Conservation (phyloP, 371 early-diverging fungal genomes). For the Lichtheimia ornata region DNA sequence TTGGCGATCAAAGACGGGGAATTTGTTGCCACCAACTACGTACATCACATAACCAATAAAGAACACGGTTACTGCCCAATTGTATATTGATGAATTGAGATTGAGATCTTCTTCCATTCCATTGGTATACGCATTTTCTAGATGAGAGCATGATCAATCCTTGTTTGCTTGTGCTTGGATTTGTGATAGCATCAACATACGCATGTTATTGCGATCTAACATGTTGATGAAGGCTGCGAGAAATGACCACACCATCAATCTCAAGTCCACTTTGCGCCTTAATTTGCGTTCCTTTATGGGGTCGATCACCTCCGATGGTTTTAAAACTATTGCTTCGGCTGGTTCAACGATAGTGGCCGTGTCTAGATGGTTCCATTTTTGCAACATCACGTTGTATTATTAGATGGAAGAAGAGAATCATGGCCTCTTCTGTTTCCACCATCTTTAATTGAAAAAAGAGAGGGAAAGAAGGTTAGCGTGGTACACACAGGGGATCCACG, state of each 20-base stretch:
- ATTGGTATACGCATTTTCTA: slow-evolving; percentile 51
- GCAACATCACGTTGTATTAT: too few relatives aligned
- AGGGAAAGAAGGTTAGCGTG: too few relatives aligned
- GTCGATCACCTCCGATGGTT: background rate
- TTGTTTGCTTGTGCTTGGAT: too few relatives aligned
- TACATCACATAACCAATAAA: slow-evolving; percentile 75
- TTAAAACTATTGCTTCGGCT: background rate
- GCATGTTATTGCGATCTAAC: slow-evolving; percentile 79
- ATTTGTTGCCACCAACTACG: slow-evolving; percentile 25
- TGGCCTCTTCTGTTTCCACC: too few relatives aligned
- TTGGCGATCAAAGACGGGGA: background rate
- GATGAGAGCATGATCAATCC: too few relatives aligned
- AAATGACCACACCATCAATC: slow-evolving; percentile 70
- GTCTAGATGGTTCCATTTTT: too few relatives aligned
- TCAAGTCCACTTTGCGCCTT: slow-evolving; percentile 60
- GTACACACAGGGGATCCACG: too few relatives aligned
- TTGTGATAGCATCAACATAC: slow-evolving; percentile 22
- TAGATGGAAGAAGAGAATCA: too few relatives aligned
- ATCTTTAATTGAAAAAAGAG: too few relatives aligned
- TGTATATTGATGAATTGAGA: slow-evolving; percentile 50
- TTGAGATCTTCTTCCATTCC: slow-evolving; percentile 53
- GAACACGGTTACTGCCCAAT: slow-evolving; percentile 68
- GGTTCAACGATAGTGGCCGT: too few relatives aligned
- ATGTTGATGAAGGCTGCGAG: slow-evolving; percentile 73
- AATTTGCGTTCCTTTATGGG: slow-evolving; percentile 4